Percentiles rank a stretch among this genome's conserved stretches.
Evolutionary conservation across 2,329 filamentous ascomycete species (phyloP).

Genomic region (Mycosphaerella sp.): DNA sequence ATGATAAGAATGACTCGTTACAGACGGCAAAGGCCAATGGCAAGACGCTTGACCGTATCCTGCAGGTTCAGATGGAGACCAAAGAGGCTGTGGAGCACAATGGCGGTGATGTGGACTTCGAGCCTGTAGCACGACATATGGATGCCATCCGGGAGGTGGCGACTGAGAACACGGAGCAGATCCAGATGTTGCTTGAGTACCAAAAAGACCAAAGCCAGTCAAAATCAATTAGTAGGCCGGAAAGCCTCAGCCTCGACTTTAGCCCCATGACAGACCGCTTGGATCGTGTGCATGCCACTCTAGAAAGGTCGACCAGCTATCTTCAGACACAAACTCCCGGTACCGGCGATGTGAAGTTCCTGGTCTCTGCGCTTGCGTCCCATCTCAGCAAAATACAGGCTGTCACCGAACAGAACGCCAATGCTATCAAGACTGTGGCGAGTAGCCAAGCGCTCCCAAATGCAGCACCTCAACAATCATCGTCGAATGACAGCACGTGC

Average conservation of each 20-base stretch:
- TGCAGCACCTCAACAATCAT: background rate
- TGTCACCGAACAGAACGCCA: conserved; percentile 27
- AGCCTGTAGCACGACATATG: conserved; percentile 20
- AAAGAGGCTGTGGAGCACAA: conserved; percentile 14
- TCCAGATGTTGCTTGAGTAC: conserved; percentile 18
- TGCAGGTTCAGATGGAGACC: conserved; percentile 23
- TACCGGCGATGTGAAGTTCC: conserved; percentile 24
- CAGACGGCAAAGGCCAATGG: background rate
- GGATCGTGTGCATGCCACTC: conserved; percentile 19
- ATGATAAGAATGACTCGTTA: conserved; percentile 7
- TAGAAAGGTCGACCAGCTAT: conserved; percentile 17
- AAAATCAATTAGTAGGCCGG: conserved; percentile 1
- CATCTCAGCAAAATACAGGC: conserved; percentile 30
- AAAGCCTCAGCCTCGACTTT: conserved; percentile 24
- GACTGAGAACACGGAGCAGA: conserved; percentile 20
- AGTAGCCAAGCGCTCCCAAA: conserved; percentile 12
- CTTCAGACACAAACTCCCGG: conserved; percentile 11
- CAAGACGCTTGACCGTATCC: conserved; percentile 13
- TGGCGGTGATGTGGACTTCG: conserved; percentile 19
- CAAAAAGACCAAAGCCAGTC: conserved; percentile 3
- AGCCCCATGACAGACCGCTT: conserved; percentile 27
- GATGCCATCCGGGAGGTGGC: conserved; percentile 21
- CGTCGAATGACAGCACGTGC: conserved; percentile 8
- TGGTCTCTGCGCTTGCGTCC: conserved; percentile 26
- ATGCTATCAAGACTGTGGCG: conserved; percentile 20